A percentile compares a stretch with the other conserved stretches of the same genome.
Evolutionary conservation across 495 filamentous ascomycete species (phyloP).

Genomic region (Penicillium diatomitis): DNA sequence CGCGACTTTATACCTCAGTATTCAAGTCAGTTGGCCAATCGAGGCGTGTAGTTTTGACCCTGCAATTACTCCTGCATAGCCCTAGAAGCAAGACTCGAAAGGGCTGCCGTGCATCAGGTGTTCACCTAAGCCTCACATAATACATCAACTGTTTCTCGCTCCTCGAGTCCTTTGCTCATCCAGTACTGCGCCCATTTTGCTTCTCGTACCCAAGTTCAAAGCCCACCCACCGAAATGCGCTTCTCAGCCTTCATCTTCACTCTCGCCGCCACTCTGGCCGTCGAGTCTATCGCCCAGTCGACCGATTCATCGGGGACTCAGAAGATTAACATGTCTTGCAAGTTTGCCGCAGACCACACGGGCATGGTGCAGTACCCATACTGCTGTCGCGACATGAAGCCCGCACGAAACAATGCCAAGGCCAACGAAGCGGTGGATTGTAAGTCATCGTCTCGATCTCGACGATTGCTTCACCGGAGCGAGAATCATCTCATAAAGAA

Average conservation of each 20-base stretch:
- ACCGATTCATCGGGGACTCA: slow-evolving; percentile 1
- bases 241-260: slow-evolving; percentile 15
- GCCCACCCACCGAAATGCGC: slow-evolving; percentile 18
- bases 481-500: too few relatives aligned
- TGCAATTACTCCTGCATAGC: slow-evolving; percentile 6
- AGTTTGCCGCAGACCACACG: slow-evolving; percentile 25
- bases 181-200: neutral
- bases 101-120: neutral
- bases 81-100: slow-evolving; percentile 1
- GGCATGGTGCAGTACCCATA: slow-evolving; percentile 28
- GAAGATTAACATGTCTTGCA: slow-evolving; percentile 24
- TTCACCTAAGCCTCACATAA: too few relatives aligned
- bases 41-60: slow-evolving; percentile 10
- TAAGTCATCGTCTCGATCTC: slow-evolving; percentile 6
- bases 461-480: too few relatives aligned
- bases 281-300: slow-evolving; percentile 7
- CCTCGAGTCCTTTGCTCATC: neutral
- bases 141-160: slow-evolving; percentile 1
- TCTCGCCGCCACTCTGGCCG: slow-evolving; percentile 13
- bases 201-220: neutral
- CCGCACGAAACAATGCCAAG: slow-evolving; percentile 15
- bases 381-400: slow-evolving; percentile 26
- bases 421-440: slow-evolving; percentile 22
- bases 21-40: slow-evolving; percentile 3
- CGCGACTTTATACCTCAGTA: slow-evolving; percentile 2